Conservation (phyloP, 257 asterid genomes). For the Nicotiana tabacum region DNA sequence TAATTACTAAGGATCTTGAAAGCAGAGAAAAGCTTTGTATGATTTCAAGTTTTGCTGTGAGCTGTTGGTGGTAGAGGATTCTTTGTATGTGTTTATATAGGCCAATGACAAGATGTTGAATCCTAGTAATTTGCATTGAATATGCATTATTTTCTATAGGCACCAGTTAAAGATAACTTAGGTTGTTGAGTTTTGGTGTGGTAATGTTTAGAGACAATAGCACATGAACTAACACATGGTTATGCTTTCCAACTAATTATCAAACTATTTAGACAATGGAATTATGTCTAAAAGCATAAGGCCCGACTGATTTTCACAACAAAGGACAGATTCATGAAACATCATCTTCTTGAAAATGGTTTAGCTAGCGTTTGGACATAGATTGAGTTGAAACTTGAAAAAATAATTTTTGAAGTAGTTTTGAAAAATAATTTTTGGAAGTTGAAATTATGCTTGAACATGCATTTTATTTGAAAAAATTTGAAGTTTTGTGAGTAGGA, state of each 20-base stretch:
- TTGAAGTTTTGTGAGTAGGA: too few relatives aligned
- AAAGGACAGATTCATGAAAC: background rate
- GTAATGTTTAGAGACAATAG: background rate
- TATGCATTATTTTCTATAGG: background rate
- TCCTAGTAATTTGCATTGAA: background rate
- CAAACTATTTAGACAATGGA: background rate
- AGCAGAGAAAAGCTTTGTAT: background rate
- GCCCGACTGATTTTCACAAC: background rate
- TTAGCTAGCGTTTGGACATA: too few relatives aligned
- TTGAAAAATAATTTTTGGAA: too few relatives aligned
- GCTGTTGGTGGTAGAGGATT: too few relatives aligned
- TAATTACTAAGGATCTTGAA: background rate
- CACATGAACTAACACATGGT: background rate
- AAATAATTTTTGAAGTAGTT: too few relatives aligned
- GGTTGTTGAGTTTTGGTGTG: too few relatives aligned
- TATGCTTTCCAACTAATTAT: background rate
- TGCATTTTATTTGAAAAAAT: too few relatives aligned
- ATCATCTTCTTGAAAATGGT: background rate
- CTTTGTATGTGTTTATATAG: background rate
- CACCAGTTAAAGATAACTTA: too few relatives aligned
- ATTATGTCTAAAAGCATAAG: too few relatives aligned
- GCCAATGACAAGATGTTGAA: background rate
- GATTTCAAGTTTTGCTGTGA: background rate
- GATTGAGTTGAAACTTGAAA: too few relatives aligned
- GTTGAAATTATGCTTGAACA: too few relatives aligned